These are phyloP conservation scores for Fagopyrum homotropicum DNA, from an alignment of 148 eudicot genomes.

Conservation along the genomic window DNA sequence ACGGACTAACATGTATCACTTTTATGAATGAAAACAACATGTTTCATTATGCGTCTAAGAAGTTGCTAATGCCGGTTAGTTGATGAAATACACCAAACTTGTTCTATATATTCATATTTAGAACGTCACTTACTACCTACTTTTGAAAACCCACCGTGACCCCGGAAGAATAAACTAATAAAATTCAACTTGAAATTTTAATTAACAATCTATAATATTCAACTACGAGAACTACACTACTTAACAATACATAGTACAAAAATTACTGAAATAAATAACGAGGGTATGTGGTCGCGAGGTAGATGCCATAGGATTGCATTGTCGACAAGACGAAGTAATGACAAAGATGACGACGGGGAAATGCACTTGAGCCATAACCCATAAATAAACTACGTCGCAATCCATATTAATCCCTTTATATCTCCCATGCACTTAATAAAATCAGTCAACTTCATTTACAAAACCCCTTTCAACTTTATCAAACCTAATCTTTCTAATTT, in stretches of 20 bases:
- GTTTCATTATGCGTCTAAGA: too few species aligned
- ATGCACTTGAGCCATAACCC: not conserved
- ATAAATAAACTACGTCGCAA: not conserved
- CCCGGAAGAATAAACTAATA: too few species aligned
- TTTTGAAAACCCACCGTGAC: not conserved
- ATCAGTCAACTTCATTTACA: not conserved
- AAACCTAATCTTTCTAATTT: too few species aligned
- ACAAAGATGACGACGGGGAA: not conserved
- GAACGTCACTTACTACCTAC: not conserved
- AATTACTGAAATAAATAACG: too few species aligned
- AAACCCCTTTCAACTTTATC: too few species aligned
- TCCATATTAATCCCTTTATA: not conserved
- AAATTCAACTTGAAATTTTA: too few species aligned
- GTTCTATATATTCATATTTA: not conserved
- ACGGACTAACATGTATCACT: too few species aligned
- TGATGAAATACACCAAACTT: not conserved
- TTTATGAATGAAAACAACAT: too few species aligned
- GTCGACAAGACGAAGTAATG: not conserved
- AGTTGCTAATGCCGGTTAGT: not conserved
- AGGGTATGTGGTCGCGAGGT: too few species aligned
- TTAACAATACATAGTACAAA: too few species aligned
- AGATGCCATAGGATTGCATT: not conserved
- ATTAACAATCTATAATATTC: too few species aligned
- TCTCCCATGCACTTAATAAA: not conserved
- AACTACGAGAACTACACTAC: too few species aligned